Conservation (phyloP, 2,329 filamentous ascomycete genomes). For the Didymella pinodella region DNA sequence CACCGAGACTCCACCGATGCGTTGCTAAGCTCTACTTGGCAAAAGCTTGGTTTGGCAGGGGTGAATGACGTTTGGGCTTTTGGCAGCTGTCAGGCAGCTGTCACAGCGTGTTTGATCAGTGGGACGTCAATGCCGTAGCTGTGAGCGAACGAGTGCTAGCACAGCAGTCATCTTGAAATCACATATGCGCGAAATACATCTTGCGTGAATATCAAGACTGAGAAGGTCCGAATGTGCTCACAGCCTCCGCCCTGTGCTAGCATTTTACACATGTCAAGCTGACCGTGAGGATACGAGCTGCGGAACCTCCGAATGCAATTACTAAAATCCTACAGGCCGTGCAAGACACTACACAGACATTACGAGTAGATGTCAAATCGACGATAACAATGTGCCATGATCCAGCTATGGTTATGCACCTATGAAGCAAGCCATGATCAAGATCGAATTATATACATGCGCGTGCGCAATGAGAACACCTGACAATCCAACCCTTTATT, state of each 20-base stretch:
- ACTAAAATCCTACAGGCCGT: constrained; percentile 1
- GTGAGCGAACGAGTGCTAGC: not conserved
- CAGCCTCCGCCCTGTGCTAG: constrained; percentile 2
- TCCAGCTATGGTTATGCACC: constrained; percentile 3
- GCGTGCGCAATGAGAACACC: constrained; percentile 12
- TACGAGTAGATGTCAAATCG: not conserved
- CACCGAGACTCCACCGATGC: constrained; percentile 10
- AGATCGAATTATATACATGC: constrained; percentile 29
- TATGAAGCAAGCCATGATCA: constrained; percentile 6
- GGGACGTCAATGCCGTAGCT: not conserved
- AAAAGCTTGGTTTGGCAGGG: constrained; percentile 28
- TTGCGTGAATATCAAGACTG: not conserved
- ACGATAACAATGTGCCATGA: constrained; percentile 8
- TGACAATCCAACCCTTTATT: not conserved
- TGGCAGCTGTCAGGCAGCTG: constrained; percentile 7
- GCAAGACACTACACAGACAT: not conserved
- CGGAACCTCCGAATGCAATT: constrained; percentile 6
- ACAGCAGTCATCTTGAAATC: not conserved
- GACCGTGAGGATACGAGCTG: not conserved
- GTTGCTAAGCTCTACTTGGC: constrained; percentile 34
- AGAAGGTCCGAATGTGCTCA: constrained; percentile 14
- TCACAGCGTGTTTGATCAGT: constrained; percentile 7
- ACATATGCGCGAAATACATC: too few relatives aligned
- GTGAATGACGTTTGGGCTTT: not conserved
- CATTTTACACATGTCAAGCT: constrained; percentile 10